Evolutionary conservation across 148 eudicot genomes (phyloP), one percentile per base, ranked within the genome.

Genomic region (Rheum nobile): DNA sequence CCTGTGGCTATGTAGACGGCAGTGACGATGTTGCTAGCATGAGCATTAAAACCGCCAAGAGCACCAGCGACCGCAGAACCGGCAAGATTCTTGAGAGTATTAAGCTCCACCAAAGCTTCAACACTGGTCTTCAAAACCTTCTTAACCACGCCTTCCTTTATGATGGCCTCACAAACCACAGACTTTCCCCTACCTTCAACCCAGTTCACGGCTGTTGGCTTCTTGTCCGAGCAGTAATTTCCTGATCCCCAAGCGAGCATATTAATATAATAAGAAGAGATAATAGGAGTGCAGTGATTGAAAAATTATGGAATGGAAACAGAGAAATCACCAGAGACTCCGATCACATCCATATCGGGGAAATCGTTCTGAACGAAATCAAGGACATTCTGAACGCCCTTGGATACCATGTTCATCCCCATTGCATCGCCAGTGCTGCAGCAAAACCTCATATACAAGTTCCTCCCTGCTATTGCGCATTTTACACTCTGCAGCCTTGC

Each of bases 361-460:
- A 72, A 72, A 8, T 72, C 74, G 21, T 13, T 24, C 6, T 44
- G 34, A 28, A 72, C 57, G 59, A 10, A 28, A 44, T 42, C 38
- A 14, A 72, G 74, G 21, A 72, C 74, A 21, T 72, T 43, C 13
- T 72, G 57, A 46, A 72, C 74, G 8, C 74, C 74, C 37, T 72
- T 72, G 39, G 54, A 42, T n/a, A 72, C 74, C 74, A 72, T 72
- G 74, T 72, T 72, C 74, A 72, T 72, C 34, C 74, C 74, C 74
- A 72, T 72, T 42, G 74, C 74, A 72, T 72, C 74, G 4, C 74
- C 74, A 14, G 74, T 72, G 74, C 74, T 44, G 74, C 74, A 72
- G 37, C 74, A 39, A 29, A 72, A 72, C 26, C 74, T 72, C 21
- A 13, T 72, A 54, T 72, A 72, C 74, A 72, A 47, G 55, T 72